A percentile compares a stretch with the other conserved stretches of the same genome.
These are phyloP conservation scores for Starmera pachycereana DNA, from an alignment of 805 yeast species.

Conservation along the genomic window DNA sequence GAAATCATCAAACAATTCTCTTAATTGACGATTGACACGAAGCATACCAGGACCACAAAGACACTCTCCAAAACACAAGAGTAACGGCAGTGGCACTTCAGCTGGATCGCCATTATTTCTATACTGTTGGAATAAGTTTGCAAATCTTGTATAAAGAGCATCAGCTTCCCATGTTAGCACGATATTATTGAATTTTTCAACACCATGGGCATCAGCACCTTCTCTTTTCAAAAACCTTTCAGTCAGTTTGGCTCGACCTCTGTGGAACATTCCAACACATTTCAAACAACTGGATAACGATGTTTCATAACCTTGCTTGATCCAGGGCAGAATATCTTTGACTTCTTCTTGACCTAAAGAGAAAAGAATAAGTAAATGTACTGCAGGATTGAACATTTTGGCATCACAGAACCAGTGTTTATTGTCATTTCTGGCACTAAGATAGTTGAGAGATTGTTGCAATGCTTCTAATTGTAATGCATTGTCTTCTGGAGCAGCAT, in stretches of 20 bases:
- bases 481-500: constrained; percentile 22
- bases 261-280: constrained; percentile 45
- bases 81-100: constrained; percentile 7
- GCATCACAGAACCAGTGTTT: constrained; percentile 50
- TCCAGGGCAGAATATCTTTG: constrained; percentile 23
- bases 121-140: background rate
- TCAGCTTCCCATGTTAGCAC: constrained; percentile 19
- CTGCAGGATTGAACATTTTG: constrained; percentile 34
- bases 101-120: background rate
- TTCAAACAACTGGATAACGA: constrained; percentile 38
- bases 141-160: constrained; percentile 5
- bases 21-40: constrained; percentile 26
- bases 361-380: constrained; percentile 47
- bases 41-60: constrained; percentile 41
- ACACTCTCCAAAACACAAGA: constrained; percentile 33
- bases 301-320: constrained; percentile 27
- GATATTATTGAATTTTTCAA: constrained; percentile 11
- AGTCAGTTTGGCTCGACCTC: constrained; percentile 40
- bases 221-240: constrained; percentile 42
- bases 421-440: constrained; percentile 19
- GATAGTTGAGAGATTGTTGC: constrained; percentile 28
- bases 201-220: constrained; percentile 22
- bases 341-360: constrained; percentile 45
- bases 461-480: constrained; percentile 26
- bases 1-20: constrained; percentile 26